Base-by-base conservation (phyloP, 768 basidiomycete genomes). In the Mycena haematopus region DNA sequence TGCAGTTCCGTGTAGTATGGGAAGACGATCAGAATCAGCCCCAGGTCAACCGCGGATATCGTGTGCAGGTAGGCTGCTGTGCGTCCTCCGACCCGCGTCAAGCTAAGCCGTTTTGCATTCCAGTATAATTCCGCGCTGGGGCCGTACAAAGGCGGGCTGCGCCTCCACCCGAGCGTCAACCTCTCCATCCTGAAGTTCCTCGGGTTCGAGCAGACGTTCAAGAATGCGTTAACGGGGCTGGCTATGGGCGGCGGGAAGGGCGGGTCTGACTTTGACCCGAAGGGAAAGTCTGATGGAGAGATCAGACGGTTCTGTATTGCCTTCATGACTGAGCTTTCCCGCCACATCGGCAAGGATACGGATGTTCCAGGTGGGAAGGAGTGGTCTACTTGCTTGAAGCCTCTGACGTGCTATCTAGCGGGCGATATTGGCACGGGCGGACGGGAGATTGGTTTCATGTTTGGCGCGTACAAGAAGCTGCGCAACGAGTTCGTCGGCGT, bases 141-240 rank as follows among this genome's bases (percentile, higher is more conserved):
- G 57, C 90, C 90, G 45, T 90, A 90, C 82, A 89, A 90, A 75
- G 90, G 90, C 65, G 89, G 89, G 75, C 85, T 91, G 68, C 86
- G 90, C 66, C 83, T 92, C 54, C 89, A 91, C 80, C 88, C 89
- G 64, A 84, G 86, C 55, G 90, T 92, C 77, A 91, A 90, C 79
- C 83, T 92, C 40, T 89, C 87, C 69, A 90, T 92, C 78, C 84
- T 92, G 75, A 92, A 92, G 74, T 92, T 92, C 86, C 84, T 92
- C 66, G 90, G 89, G 47, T 89, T 90, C 76, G 90, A 92, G 77
- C 90, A 92, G 75, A 86, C 83, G 64, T 90, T 90, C 84, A 90
- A 90, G 77, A 90, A 92, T 76, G 90, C 90, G 38, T 80, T 92
- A 27, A 91, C 90, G 15, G 89, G 89, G 33, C 78, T 90, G 57